Base-by-base conservation (phyloP, 768 basidiomycete species). In the Podaxis sp. region DNA sequence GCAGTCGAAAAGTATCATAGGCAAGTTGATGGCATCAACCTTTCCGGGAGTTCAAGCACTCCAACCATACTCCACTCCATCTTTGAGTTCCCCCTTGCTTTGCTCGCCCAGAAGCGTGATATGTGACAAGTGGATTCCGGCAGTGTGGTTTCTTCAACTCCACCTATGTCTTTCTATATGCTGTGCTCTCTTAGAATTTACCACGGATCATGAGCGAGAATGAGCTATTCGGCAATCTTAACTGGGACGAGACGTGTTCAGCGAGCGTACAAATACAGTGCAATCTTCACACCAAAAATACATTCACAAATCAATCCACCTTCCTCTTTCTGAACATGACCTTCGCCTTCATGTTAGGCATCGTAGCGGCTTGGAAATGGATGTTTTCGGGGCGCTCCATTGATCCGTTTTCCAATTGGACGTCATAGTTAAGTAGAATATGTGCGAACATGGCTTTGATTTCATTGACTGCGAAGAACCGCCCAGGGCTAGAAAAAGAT, bases 401-500 rank as follows among this genome's bases (percentile, higher is more conserved):
- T 2, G 59, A 55, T 6, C 55, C 62, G 32, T 60, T 54, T 23
- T 62, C 55, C 16, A 61, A 35, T 64, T 71, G 72, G 18, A 78
- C 40, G 61, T 80, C 78, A 59, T 77, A 80, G 18, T 73, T 73
- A 50, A 75, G 23, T 2, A 79, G 50, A 6, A 79, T 48, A 55
- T 76, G 68, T 6, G 73, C 66, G 55, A 77, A 65, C 66, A 76
- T 71, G 6, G 71, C 65, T 57, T 80, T 79, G n/a, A 77, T 65
- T 53, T 74, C 72, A 47, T 67, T 72, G 1, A 73, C 70, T 2
- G 77, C 76, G 55, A 79, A 76, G 66, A 76, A 77, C 7, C 78
- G 72, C 0, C 78, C 78, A 28, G 78, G 75, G 59, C 72, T 72
- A 53, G 16, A 11, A 9, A 21, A 40, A 11, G 40, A 11, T 11